phyloP scores from a whole-genome alignment of 2,329 filamentous ascomycete species.

The Sporothrix humicola region DNA sequence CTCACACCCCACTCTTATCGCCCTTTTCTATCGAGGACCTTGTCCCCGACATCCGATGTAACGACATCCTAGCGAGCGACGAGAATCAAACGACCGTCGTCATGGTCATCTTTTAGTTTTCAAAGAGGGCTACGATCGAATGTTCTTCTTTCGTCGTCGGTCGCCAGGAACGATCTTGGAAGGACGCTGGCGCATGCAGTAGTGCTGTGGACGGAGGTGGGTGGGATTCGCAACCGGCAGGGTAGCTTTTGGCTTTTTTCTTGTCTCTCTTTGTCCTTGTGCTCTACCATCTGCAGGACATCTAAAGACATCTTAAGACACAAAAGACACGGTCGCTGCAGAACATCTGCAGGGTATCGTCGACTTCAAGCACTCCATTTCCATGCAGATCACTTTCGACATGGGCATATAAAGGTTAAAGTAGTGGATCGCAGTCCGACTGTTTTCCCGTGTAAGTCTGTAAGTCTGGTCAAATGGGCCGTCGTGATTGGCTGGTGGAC shows the following conservation, averaged over 20 bases:
- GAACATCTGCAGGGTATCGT: slow-evolving; percentile 12
- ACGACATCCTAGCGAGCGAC: not conserved
- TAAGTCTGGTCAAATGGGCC: not conserved
- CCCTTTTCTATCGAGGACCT: not conserved
- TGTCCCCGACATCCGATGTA: slow-evolving; percentile 13
- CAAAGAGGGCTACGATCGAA: too few relatives aligned
- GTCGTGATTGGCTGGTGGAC: not conserved
- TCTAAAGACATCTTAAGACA: not conserved
- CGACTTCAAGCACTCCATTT: not conserved
- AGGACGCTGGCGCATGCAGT: slow-evolving; percentile 24
- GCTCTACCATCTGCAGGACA: not conserved
- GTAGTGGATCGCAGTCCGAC: not conserved
- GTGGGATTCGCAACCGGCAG: slow-evolving; percentile 1
- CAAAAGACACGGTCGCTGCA: not conserved
- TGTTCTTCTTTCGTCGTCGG: slow-evolving; percentile 1
- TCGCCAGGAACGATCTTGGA: slow-evolving; percentile 29
- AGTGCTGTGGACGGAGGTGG: not conserved
- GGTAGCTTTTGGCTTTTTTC: not conserved
- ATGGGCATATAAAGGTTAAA: not conserved
- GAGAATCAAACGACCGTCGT: slow-evolving; percentile 3
- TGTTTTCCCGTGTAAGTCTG: not conserved
- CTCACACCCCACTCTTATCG: not conserved
- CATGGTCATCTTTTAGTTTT: slow-evolving; percentile 3
- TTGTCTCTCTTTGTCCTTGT: not conserved
- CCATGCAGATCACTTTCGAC: not conserved